Percentiles rank a stretch among this genome's conserved stretches.
phyloP scores from a whole-genome alignment of 768 basidiomycete genomes.

The Pleurotus eryngii region DNA sequence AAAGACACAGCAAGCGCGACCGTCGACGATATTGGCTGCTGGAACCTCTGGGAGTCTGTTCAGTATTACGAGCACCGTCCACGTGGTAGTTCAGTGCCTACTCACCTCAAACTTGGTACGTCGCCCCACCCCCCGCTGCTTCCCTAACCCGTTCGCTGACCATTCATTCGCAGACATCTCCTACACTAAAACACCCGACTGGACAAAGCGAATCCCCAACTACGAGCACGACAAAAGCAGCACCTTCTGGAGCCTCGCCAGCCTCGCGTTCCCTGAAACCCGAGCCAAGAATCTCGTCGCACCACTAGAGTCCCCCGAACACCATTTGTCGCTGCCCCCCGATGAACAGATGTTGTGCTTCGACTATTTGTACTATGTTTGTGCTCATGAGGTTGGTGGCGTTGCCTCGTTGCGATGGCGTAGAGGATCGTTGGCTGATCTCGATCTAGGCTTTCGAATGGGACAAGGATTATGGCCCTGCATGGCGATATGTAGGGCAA shows the following conservation, averaged over 20 bases:
- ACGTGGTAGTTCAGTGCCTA: constrained; percentile 33
- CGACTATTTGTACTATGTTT: constrained; percentile 51
- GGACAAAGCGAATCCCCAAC: constrained; percentile 46
- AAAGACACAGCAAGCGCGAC: constrained; percentile 41
- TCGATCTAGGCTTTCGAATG: constrained; percentile 46
- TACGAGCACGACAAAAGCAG: constrained; percentile 41
- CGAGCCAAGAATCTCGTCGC: constrained; percentile 34
- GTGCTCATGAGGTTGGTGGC: constrained; percentile 38
- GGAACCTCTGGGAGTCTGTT: constrained; percentile 49
- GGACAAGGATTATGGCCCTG: constrained; percentile 54
- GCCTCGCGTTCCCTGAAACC: constrained; percentile 43
- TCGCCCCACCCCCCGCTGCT: too few relatives aligned
- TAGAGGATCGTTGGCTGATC: constrained; percentile 6
- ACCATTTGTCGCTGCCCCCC: constrained; percentile 43
- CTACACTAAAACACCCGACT: constrained; percentile 44
- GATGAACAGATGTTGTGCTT: constrained; percentile 51
- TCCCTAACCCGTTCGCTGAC: too few relatives aligned
- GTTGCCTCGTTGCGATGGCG: background rate
- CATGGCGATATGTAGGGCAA: constrained; percentile 53
- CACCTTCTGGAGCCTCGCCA: constrained; percentile 45
- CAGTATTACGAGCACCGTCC: constrained; percentile 36
- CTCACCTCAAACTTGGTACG: constrained; percentile 41
- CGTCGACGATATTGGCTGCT: constrained; percentile 52
- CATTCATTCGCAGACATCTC: constrained; percentile 41
- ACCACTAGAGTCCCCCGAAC: constrained; percentile 36